Evolutionary conservation across 345 rosid species (phyloP), one percentile per base, ranked within the genome.

Genomic region (Excoecaria cochinchinensis): DNA sequence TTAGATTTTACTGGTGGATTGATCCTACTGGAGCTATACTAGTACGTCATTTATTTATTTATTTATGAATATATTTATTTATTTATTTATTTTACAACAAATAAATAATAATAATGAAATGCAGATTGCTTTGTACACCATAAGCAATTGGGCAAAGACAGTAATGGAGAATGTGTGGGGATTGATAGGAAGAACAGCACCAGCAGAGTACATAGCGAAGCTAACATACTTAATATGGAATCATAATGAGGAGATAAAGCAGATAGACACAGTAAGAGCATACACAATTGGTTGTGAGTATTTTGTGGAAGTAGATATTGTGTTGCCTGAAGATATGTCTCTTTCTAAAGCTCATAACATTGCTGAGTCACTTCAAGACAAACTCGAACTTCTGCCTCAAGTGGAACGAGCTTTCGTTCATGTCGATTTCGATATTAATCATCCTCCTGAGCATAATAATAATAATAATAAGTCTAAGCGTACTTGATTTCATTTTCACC

Each of bases 121-220:
- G 81, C 83, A 87, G 90, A 85, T 87, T 64, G 87, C 90, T 38
- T 50, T 87, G 17, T 85, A 85, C 25, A 87, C 87, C 39, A 85
- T 85, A 57, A 61, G 80, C 40, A 85, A 84, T 9, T 85, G 90
- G 90, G 72, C 82, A 9, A 81, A 68, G 4, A 85, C 89, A 2
- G 90, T 87, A 53, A 81, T 80, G 86, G 87, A 87, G 60, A 87
- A 87, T 73, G 87, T 87, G 1, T 76, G 85, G 86, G 82, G 82
- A 6, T 12, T 87, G 65, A 81, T 84, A 8, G 90, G 85, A 55
- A 84, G 79, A 63, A 81, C 89, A 51, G 89, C 90, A 1, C 87
- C 90, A 4, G 78, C 86, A 8, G 87, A 87, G 70, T 82, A 79
- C 65, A 9, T 85, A 67, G 86, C 89, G 0, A 87, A 87, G 80